Evolutionary conservation across 1,284 basidiomycete species (phyloP).

Genomic region (Abortiporus biennis): DNA sequence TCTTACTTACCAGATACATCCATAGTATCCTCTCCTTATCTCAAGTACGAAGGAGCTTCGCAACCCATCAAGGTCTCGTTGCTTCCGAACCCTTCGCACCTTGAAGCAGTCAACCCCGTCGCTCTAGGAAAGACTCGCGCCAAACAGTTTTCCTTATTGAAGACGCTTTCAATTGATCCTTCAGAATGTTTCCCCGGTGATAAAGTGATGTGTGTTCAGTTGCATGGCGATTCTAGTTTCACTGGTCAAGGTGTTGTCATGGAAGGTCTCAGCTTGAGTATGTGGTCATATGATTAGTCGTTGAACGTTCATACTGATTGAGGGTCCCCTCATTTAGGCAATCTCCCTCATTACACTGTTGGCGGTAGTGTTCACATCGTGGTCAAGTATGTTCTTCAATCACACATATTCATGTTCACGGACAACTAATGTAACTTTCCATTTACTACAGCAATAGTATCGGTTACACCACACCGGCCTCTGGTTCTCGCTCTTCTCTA

Average conservation of each 20-base stretch:
- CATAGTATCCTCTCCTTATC: constrained; percentile 52
- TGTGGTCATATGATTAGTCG: constrained; percentile 18
- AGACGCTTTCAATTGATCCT: constrained; percentile 34
- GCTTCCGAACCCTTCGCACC: constrained; percentile 84
- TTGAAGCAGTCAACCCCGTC: constrained; percentile 84
- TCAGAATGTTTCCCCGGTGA: constrained; percentile 77
- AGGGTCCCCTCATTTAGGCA: constrained; percentile 43
- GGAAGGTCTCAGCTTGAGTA: constrained; percentile 79
- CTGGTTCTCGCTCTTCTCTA: constrained; percentile 73
- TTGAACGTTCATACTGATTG: neutral
- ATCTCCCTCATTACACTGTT: constrained; percentile 83
- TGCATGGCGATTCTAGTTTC: constrained; percentile 89
- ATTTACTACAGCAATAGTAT: constrained; percentile 64
- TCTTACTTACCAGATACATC: neutral
- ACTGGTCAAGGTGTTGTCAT: constrained; percentile 88
- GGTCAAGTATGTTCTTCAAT: constrained; percentile 65
- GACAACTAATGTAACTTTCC: too few species aligned
- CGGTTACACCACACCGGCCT: constrained; percentile 85
- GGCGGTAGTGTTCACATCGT: constrained; percentile 87
- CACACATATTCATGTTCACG: too few species aligned
- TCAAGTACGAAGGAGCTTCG: constrained; percentile 46
- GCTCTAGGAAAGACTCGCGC: constrained; percentile 87
- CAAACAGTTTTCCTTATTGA: constrained; percentile 83
- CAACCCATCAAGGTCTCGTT: constrained; percentile 67
- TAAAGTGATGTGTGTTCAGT: constrained; percentile 80